Conservation (phyloP, 1,284 basidiomycete species). For the Puccinia coronata region DNA sequence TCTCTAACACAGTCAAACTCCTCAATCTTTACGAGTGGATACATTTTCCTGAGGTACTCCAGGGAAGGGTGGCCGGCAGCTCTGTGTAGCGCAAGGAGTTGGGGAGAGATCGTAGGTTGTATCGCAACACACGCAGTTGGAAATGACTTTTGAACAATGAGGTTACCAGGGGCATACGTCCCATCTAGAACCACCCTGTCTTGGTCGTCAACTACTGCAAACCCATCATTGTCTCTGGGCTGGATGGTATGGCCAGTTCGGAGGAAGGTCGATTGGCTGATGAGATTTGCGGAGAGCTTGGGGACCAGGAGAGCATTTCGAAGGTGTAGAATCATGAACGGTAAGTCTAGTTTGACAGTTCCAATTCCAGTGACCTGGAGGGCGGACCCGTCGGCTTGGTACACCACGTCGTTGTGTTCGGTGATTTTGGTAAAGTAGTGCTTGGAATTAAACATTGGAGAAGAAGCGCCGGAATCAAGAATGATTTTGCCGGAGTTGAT, state of each 20-base stretch:
- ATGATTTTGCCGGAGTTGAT: not conserved
- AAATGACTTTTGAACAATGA: not conserved
- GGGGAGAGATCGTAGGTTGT: not conserved
- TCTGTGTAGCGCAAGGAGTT: not conserved
- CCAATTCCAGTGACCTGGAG: not conserved
- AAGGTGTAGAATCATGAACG: not conserved
- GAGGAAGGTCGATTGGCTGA: slow-evolving; percentile 4
- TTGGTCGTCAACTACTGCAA: not conserved
- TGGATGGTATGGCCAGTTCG: not conserved
- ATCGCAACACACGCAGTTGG: too few species aligned
- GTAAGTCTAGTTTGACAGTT: not conserved
- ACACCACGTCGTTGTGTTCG: not conserved
- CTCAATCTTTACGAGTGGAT: not conserved
- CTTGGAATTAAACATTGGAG: not conserved
- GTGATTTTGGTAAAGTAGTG: not conserved
- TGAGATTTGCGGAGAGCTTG: too few species aligned
- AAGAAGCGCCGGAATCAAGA: not conserved
- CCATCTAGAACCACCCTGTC: not conserved
- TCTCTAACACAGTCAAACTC: not conserved
- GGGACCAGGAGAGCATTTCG: not conserved
- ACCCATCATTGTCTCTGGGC: not conserved
- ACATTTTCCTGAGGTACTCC: slow-evolving; percentile 9
- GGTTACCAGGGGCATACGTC: not conserved
- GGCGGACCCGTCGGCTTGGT: too few species aligned
- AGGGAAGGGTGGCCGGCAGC: slow-evolving; percentile 3